These are phyloP conservation scores for Garcia nutans DNA, from an alignment of 345 rosid genomes.

Conservation along the genomic window DNA sequence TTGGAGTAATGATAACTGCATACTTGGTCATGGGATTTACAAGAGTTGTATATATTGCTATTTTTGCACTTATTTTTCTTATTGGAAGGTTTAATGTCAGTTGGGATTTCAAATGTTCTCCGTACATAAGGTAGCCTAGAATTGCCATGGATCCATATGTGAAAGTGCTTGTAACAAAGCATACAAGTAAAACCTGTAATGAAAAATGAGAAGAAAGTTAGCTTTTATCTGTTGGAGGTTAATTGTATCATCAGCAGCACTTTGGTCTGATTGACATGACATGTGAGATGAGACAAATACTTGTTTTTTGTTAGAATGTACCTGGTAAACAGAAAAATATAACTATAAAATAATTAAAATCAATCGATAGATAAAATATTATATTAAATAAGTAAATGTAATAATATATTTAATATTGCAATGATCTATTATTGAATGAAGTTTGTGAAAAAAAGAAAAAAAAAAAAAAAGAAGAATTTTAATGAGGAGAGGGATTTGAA, in stretches of 20 bases:
- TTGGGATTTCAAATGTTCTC: constrained; percentile 55
- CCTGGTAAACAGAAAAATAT: too few species aligned
- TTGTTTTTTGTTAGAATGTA: too few species aligned
- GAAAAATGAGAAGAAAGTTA: background rate
- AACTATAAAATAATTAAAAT: too few species aligned
- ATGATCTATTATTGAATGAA: too few species aligned
- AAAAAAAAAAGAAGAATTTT: too few species aligned
- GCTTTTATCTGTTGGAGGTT: background rate
- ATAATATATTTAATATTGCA: too few species aligned
- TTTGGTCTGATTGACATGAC: too few species aligned
- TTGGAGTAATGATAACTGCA: constrained; percentile 49
- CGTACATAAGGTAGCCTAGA: constrained; percentile 66
- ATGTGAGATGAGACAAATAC: too few species aligned
- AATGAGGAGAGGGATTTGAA: background rate
- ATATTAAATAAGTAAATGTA: too few species aligned
- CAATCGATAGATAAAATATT: too few species aligned
- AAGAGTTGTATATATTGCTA: constrained; percentile 58
- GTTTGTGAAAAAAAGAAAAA: too few species aligned
- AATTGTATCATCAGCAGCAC: too few species aligned
- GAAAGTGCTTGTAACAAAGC: constrained; percentile 50
- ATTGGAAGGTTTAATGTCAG: constrained; percentile 64
- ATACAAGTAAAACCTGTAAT: constrained; percentile 51
- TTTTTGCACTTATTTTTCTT: constrained; percentile 39
- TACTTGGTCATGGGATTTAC: constrained; percentile 64
- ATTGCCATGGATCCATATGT: constrained; percentile 56